phyloP scores from a whole-genome alignment of 805 yeast species.

The Kuraishia ogatae region DNA sequence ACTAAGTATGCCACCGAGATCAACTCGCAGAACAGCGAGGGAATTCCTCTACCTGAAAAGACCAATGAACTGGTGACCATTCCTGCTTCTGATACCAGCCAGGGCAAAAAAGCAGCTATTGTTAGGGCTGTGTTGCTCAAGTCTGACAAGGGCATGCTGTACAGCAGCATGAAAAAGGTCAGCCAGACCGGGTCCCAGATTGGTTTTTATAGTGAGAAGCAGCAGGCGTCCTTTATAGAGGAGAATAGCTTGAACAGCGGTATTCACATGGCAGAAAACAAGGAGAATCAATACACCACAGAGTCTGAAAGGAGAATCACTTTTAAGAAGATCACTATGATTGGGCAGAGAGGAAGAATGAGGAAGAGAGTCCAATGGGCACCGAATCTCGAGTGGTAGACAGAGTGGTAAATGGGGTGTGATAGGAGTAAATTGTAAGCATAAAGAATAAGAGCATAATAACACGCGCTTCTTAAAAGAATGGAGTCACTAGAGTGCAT shows the following conservation, averaged over 20 bases:
- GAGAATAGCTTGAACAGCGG: not conserved
- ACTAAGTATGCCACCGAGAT: conserved; percentile 64
- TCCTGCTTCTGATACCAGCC: conserved; percentile 31
- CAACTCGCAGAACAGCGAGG: conserved; percentile 52
- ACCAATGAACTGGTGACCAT: conserved; percentile 51
- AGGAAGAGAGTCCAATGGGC: conserved; percentile 2
- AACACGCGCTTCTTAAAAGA: too few species aligned
- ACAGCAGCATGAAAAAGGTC: not conserved
- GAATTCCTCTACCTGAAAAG: conserved; percentile 52
- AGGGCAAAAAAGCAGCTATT: conserved; percentile 24
- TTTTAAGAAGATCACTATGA: not conserved
- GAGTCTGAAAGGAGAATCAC: not conserved
- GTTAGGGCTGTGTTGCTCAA: conserved; percentile 24
- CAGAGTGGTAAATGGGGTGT: not conserved
- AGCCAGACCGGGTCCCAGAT: not conserved
- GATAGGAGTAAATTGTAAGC: too few species aligned
- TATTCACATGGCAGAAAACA: not conserved
- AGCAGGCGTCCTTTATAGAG: not conserved
- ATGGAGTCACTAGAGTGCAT: not conserved
- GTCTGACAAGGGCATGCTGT: not conserved
- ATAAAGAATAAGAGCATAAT: too few species aligned
- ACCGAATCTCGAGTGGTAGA: not conserved
- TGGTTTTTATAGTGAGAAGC: conserved; percentile 3
- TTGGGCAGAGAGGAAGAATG: not conserved
- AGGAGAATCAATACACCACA: not conserved